phyloP scores from a whole-genome alignment of 495 filamentous ascomycete genomes.

The Pyrenula massariospora region DNA sequence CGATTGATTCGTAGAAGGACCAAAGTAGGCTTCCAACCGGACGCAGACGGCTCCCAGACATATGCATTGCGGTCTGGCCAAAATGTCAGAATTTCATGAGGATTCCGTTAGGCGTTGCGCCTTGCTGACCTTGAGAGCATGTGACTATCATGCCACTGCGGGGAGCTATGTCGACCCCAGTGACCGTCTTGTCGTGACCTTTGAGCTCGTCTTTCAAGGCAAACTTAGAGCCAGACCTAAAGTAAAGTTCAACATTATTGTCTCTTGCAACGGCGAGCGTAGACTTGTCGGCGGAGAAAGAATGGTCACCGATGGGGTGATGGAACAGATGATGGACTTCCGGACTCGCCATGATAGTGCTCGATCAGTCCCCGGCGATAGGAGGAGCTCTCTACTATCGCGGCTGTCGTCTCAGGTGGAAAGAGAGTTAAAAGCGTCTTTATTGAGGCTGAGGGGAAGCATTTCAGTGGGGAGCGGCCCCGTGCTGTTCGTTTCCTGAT shows the following conservation, averaged over 20 bases:
- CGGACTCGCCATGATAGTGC: slow-evolving; percentile 59
- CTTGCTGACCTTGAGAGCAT: slow-evolving; percentile 72
- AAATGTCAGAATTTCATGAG: slow-evolving; percentile 5
- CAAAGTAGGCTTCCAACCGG: slow-evolving; percentile 92
- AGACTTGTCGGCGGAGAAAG: slow-evolving; percentile 83
- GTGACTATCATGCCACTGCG: slow-evolving; percentile 86
- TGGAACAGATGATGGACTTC: slow-evolving; percentile 97
- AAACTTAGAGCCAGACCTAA: slow-evolving; percentile 60
- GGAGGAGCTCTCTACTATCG: slow-evolving; percentile 99
- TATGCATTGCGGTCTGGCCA: slow-evolving; percentile 87
- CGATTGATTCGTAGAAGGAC: slow-evolving; percentile 95
- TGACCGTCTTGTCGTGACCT: slow-evolving; percentile 94
- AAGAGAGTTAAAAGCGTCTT: background rate
- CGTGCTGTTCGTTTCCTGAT: background rate
- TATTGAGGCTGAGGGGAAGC: background rate
- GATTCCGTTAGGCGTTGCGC: slow-evolving; percentile 4
- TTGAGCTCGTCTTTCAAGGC: slow-evolving; percentile 81
- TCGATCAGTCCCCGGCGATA: slow-evolving; percentile 42
- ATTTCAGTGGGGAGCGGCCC: background rate
- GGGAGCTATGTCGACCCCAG: slow-evolving; percentile 89
- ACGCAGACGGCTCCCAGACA: slow-evolving; percentile 86
- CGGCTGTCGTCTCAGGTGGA: background rate
- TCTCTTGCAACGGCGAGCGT: slow-evolving; percentile 88
- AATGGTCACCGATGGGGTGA: slow-evolving; percentile 91
- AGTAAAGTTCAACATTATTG: slow-evolving; percentile 83